Evolutionary conservation across 306 rosid species (phyloP), one percentile per base, ranked within the genome.

Genomic region (Gastrolobium bilobum): DNA sequence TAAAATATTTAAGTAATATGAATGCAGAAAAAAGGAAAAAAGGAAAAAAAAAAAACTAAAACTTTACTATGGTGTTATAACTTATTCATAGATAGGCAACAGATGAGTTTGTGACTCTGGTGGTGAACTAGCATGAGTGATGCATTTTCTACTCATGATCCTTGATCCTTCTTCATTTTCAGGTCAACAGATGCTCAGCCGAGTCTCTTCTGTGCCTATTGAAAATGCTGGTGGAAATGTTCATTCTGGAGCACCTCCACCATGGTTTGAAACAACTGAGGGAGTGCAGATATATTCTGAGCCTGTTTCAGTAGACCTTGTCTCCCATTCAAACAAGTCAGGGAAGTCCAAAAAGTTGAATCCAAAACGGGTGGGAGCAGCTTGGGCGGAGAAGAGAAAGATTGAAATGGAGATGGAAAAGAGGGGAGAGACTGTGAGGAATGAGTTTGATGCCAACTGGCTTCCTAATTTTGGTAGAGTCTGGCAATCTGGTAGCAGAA

Each of bases 401-500:
- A 82, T 87, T 79, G 98, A 93, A 84, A 48, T 91, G 81, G 98
- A 93, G 84, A 92, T 85, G 98, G 96, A 95, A 82, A 93, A 79
- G 85, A 90, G 99, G 79, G 98, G 99, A 75, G 97, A 86, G 84
- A 67, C 70, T 81, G 89, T 86, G 77, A 84, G 73, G 81, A 84
- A 66, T 9, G 86, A 85, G 14, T 85, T 72, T 53, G 91, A 87
- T 81, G 85, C 88, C 63, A 89, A 87, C 82, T 95, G 98, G 98
- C 96, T 95, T 86, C 96, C 99, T 76, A 90, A 95, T 83, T 91
- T 93, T 82, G 98, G 99, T 62, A 84, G 99, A 71, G 97, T 95
- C 58, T 95, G 99, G 99, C 99, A 93, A 84, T 91, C 98, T 58
- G 99, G 99, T 81, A 95, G 86, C 86, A 82, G 98, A 48, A 95